Base-by-base conservation (phyloP, 345 rosid species). In the Brassica carinata region DNA sequence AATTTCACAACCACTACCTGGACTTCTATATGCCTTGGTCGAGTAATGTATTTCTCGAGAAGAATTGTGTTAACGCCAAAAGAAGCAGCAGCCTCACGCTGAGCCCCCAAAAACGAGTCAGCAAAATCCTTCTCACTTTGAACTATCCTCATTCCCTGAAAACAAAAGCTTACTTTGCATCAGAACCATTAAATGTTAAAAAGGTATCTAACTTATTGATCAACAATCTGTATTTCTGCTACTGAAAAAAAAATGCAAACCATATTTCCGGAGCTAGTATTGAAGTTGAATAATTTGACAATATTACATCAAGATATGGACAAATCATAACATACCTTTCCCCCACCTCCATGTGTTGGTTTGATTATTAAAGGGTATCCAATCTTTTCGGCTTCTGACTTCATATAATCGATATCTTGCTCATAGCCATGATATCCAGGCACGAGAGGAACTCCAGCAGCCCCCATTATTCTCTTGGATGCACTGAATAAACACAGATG, bases 331-430 rank as follows among this genome's bases (percentile, higher is more conserved):
- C n/a, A n/a, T 61, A 95, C 98, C 94, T 91, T 95, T 43, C 99
- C 99, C 65, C 97, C 97, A 78, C 98, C 97, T 73, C 98, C 94
- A 88, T 91, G 98, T 40, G 98, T 95, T 19, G 99, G 97, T 76
- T 95, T 95, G 81, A 95, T 95, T 83, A 95, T 84, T 27, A 95
- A 17, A 33, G 98, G 96, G 76, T 90, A 93, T 23, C 98, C 98
- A 84, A 95, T 95, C 82, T 87, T 91, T 19, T 87, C 94, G 0
- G 99, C 98, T 84, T 95, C 98, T 18, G 80, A 84, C 86, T 87
- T 93, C 98, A 93, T 90, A 77, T 86, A 64, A 75, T 93, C 88
- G 17, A 95, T 86, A 87, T 91, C 94, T 85, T 93, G 99, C 73
- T 88, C 95, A 53, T 81, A 79, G 4, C 97, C 99, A 82, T 92